Base-by-base conservation (phyloP, 805 yeast genomes). In the Clavispora fructus region DNA sequence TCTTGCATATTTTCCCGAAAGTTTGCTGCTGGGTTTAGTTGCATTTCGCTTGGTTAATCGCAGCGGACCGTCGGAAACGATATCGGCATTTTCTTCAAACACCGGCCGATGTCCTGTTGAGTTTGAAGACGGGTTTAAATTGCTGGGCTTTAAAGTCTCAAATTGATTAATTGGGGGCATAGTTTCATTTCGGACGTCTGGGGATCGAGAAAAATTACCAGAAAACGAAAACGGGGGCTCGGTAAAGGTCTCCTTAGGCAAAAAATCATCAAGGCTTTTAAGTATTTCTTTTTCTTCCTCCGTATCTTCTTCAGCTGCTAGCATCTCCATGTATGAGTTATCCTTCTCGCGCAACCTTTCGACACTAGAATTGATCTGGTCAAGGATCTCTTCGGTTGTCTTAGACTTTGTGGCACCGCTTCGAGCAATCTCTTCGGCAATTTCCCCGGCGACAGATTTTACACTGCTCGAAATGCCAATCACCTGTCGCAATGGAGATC, bases 341-440 rank as follows among this genome's bases (percentile, higher is more conserved):
- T 54, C 58, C 5, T 30, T 27, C 16, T 48, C 55, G 27, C 46
- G 44, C 19, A 60, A 43, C 4, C 53, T 44, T 23, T 54, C 53
- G 11, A 63, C 50, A 6, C 62, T 59, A 11, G 59, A 45, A 44
- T 64, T 58, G 12, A 64, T 61, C 43, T 53, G 54, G n/a, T 61
- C 65, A 30, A 60, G 42, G 11, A 62, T 59, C 35, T 57, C 59
- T 54, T 50, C 26, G 42, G 53, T 37, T 32, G 49, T 39, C 25
- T 47, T 32, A 13, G 60, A 47, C 19, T 45, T 38, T 35, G 45
- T 38, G 10, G 47, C 54, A 6, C 48, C 52, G 23, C 49, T 48
- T 6, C 46, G 47, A 1, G 53, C 57, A 23, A 52, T 42, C 30
- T 49, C 51, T 4, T 42, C 41, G 19, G 51, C 48, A 29, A 52